These are phyloP conservation scores for Leccinum longicurvipes DNA, from an alignment of 768 basidiomycete species.

Conservation along the genomic window DNA sequence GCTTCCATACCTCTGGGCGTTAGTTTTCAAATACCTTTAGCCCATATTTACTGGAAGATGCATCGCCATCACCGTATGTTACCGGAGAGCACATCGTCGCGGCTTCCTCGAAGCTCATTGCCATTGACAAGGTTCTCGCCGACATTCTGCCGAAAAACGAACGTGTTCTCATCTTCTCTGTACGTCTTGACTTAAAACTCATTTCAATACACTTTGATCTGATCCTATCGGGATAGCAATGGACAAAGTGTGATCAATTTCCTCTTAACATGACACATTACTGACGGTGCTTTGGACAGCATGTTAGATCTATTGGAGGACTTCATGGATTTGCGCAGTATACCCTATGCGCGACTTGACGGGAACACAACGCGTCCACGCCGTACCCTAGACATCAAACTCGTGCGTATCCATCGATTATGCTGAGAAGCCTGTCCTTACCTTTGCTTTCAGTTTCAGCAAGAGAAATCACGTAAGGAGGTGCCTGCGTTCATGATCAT, in stretches of 20 bases:
- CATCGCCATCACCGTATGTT: conserved; percentile 46
- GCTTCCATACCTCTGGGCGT: neutral
- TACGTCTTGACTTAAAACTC: conserved; percentile 24
- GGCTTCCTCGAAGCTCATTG: conserved; percentile 53
- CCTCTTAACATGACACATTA: neutral
- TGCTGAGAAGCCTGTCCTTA: neutral
- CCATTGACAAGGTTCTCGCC: conserved; percentile 56
- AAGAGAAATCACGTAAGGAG: conserved; percentile 50
- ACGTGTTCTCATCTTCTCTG: conserved; percentile 67
- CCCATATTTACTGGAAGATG: conserved; percentile 51
- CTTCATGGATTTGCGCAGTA: conserved; percentile 55
- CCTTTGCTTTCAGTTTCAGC: conserved; percentile 45
- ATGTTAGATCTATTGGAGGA: conserved; percentile 73
- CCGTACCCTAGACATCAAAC: conserved; percentile 53
- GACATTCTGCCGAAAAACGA: conserved; percentile 58
- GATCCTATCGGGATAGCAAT: conserved; percentile 43
- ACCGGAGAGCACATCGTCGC: conserved; percentile 56
- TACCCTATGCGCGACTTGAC: conserved; percentile 60
- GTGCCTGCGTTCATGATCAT: neutral
- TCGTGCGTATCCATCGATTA: conserved; percentile 35
- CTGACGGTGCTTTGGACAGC: conserved; percentile 29
- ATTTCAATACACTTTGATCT: neutral
- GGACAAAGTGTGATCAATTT: conserved; percentile 41
- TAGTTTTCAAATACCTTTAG: conserved; percentile 27
- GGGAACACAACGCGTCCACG: conserved; percentile 52